Conservation (phyloP, 768 basidiomycete genomes). For the Crassisporium funariophilum region DNA sequence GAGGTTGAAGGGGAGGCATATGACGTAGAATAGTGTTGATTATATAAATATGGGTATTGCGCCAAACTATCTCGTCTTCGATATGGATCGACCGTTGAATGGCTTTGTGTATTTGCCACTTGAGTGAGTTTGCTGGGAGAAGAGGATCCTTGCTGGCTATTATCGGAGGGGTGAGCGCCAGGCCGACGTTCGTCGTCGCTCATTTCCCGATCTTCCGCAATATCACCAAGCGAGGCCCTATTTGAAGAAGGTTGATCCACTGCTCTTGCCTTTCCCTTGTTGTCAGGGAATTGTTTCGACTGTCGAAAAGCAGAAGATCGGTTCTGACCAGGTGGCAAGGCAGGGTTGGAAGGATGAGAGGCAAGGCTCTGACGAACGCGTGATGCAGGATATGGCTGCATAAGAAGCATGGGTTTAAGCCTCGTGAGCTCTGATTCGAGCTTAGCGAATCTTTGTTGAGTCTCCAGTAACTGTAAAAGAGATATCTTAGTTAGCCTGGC, state of each 20-base stretch:
- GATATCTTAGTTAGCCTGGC: neutral
- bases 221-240: neutral
- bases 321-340: neutral
- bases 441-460: constrained; percentile 50
- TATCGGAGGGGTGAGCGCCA: neutral
- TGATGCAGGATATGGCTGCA: constrained; percentile 50
- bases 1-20: constrained; percentile 3
- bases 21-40: constrained; percentile 20
- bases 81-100: neutral
- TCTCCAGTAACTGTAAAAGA: constrained; percentile 54
- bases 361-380: constrained; percentile 8
- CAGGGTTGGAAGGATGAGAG: constrained; percentile 1
- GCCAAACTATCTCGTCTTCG: neutral
- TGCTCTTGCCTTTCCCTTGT: constrained; percentile 26
- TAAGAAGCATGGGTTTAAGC: constrained; percentile 68
- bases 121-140: constrained; percentile 4
- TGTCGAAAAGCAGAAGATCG: neutral
- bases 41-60: constrained; percentile 4
- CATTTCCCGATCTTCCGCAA: constrained; percentile 4
- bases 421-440: constrained; percentile 68
- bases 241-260: constrained; percentile 1
- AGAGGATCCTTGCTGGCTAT: constrained; percentile 8
- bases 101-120: no score
- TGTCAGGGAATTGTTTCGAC: neutral
- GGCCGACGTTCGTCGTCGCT: neutral